Percentiles rank a stretch among this genome's conserved stretches.
Conservation (phyloP, 768 basidiomycete species). For the Tricholoma terreum region DNA sequence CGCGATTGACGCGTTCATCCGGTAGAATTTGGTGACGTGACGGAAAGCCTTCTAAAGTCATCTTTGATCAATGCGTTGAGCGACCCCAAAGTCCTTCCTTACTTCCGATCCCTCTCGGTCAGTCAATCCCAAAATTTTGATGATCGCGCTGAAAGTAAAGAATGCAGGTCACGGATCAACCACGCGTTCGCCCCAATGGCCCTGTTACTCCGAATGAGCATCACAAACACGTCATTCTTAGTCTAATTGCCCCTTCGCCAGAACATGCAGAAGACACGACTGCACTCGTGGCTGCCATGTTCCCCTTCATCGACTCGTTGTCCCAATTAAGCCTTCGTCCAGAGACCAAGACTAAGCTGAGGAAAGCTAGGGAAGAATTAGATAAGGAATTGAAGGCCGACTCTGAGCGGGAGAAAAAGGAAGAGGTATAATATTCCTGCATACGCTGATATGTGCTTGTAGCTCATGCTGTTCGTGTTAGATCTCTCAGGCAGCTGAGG, state of each 20-base stretch:
- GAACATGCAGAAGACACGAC: constrained; percentile 47
- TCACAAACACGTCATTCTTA: constrained; percentile 75
- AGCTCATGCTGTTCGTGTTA: constrained; percentile 5
- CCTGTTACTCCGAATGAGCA: constrained; percentile 49
- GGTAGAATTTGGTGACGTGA: constrained; percentile 80
- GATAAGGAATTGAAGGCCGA: constrained; percentile 69
- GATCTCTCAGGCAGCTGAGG: constrained; percentile 52
- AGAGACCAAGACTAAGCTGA: constrained; percentile 78
- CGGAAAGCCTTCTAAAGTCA: constrained; percentile 71
- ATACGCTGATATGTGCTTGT: neutral
- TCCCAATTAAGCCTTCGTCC: constrained; percentile 62
- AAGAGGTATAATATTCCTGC: constrained; percentile 47
- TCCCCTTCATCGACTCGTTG: constrained; percentile 73
- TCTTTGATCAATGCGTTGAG: constrained; percentile 55
- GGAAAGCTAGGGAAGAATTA: constrained; percentile 68
- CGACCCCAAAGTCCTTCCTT: constrained; percentile 60
- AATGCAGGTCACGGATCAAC: constrained; percentile 78
- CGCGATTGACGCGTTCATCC: constrained; percentile 6
- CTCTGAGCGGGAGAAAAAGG: constrained; percentile 60
- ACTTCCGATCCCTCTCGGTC: constrained; percentile 86
- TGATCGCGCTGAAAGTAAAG: constrained; percentile 7
- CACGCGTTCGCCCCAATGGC: constrained; percentile 60
- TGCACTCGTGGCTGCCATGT: constrained; percentile 62
- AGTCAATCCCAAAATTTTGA: constrained; percentile 22
- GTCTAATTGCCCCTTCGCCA: constrained; percentile 52